phyloP scores from a whole-genome alignment of 2,329 filamentous ascomycete genomes.

The Hypoxylon sp. region DNA sequence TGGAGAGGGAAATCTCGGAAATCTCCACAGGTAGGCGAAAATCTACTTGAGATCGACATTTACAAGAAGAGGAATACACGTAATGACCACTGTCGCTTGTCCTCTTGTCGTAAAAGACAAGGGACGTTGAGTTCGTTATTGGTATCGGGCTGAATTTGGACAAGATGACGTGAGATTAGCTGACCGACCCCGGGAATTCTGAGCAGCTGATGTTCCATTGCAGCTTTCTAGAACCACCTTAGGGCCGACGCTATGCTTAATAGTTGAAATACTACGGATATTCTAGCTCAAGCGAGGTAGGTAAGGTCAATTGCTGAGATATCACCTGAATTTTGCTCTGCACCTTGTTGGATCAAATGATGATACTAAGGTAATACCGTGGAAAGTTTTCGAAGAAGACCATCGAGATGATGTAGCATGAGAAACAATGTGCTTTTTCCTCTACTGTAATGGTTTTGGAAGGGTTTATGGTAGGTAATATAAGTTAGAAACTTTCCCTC shows the following conservation, averaged over 20 bases:
- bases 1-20: not conserved
- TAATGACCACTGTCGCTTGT: constrained; percentile 14
- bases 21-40: constrained; percentile 2
- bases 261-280: not conserved
- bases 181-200: constrained; percentile 1
- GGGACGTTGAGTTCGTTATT: not conserved
- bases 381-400: not conserved
- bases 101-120: not conserved
- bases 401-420: not conserved
- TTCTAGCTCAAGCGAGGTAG: not conserved
- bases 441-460: not conserved
- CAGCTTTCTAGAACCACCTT: constrained; percentile 11
- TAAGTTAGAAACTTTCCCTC: not conserved
- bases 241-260: not conserved
- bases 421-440: not conserved
- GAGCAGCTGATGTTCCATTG: constrained; percentile 2
- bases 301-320: too few relatives aligned
- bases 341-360: not conserved
- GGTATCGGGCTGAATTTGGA: not conserved
- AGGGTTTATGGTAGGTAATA: not conserved
- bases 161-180: constrained; percentile 25
- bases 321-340: too few relatives aligned
- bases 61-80: not conserved
- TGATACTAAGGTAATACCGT: not conserved
- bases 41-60: not conserved